Conservation (phyloP, 345 rosid genomes). For the Durio zibethinus region DNA sequence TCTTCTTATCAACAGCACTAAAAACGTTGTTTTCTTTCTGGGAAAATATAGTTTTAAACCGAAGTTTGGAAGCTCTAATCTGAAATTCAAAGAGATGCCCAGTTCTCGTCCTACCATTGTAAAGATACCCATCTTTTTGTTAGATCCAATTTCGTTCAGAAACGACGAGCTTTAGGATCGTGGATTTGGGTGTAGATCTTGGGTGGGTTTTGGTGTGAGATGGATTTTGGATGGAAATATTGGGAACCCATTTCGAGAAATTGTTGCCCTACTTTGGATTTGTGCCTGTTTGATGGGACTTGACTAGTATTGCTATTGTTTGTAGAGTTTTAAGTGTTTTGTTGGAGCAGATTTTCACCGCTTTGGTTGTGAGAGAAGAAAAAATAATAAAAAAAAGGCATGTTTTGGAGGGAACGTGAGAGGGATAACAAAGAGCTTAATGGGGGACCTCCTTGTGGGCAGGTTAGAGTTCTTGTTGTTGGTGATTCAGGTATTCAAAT, state of each 20-base stretch:
- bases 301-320: slow-evolving; percentile 7
- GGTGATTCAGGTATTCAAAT: slow-evolving; percentile 80
- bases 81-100: neutral
- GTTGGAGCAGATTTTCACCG: neutral
- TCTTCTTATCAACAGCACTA: neutral
- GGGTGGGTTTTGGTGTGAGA: slow-evolving; percentile 14
- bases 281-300: slow-evolving; percentile 32
- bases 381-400: slow-evolving; percentile 20
- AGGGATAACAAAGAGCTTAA: slow-evolving; percentile 75
- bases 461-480: slow-evolving; percentile 93
- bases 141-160: slow-evolving; percentile 11
- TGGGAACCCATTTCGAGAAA: slow-evolving; percentile 23
- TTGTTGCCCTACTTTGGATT: slow-evolving; percentile 10
- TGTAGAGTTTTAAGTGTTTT: neutral
- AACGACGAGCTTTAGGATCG: slow-evolving; percentile 12
- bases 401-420: slow-evolving; percentile 96
- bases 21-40: neutral
- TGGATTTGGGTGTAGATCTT: slow-evolving; percentile 27
- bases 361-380: slow-evolving; percentile 9
- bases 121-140: neutral
- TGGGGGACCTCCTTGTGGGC: slow-evolving; percentile 84
- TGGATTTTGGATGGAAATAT: slow-evolving; percentile 21
- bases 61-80: neutral
- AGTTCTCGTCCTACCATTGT: neutral
- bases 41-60: neutral